Base-by-base conservation (phyloP, 2,329 filamentous ascomycete species). In the Penicillium sp. region DNA sequence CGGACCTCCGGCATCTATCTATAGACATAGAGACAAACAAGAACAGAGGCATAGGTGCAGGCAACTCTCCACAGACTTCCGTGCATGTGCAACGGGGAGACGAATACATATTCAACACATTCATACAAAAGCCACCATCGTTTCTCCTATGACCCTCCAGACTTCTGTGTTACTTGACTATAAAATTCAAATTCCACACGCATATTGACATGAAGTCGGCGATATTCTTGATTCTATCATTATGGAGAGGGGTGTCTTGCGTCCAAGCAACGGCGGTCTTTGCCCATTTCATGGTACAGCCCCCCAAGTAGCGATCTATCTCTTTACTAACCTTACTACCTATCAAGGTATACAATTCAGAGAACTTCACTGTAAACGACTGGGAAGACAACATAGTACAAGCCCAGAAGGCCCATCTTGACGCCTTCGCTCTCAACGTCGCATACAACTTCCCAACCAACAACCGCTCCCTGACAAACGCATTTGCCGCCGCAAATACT, bases 381-480 rank as follows among this genome's bases (percentile, higher is more conserved):
- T 75, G 71, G 71, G 43, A 60, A 16, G 47, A 50, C 29, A 70
- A 77, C 55, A 74, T 77, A 7, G 41, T 34, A 1, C 53, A 68
- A 5, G 75, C 75, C 6, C 62, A 74, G 57, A 64, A 60, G 3
- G 67, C 73, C 2, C 59, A 68, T 14, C 74, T 77, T 50, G 74
- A 77, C 56, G 75, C 65, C 30, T 77, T 77, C 58, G 74, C 69
- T 6, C 65, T 77, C 16, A 76, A 74, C 55, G 69, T 74, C 29
- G 73, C 66, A 4, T 63, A 62, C 30, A 59, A 53, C 32, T 49
- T 26, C 32, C 45, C 45, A 6, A 53, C 51, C 10, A 53, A 49
- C 32, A 43, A 50, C 38, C 45, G 45, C 18, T 53, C 51, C 26
- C 26, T 53, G 14, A 32, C 27, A 5, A 53, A 53, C 10, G 51